Base-by-base conservation (phyloP, 129 eudicot species). In the Chrysanthemum lavandulifolium region DNA sequence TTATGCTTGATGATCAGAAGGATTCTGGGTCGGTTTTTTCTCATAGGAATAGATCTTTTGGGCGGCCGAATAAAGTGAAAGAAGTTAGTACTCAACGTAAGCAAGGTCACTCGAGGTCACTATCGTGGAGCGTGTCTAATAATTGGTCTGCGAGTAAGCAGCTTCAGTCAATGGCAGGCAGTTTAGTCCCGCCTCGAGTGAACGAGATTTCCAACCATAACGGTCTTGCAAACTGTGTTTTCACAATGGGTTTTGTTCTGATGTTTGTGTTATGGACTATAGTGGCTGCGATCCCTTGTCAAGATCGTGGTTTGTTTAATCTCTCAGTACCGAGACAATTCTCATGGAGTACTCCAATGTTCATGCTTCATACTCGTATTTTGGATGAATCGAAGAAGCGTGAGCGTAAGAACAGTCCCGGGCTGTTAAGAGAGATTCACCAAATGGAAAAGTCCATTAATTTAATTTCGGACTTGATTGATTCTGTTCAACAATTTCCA, bases 251-350 rank as follows among this genome's bases (percentile, higher is more conserved):
- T 11, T 92, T 85, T 61, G 78, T 92, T 10, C 75, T 89, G 11
- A 76, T 83, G 91, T 86, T 92, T 76, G 96, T 87, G 1, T 72
- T 85, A 21, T 92, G 96, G 96, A 81, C 84, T 19, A 86, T 92
- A 6, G 97, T 92, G 69, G 97, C 94, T 15, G 94, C 96, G 19
- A 71, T 92, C 70, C 97, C 97, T 2, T 92, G 97, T 83, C 97
- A 92, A 69, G 96, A 92, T 69, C 86, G 94, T 19, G 81, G 89
- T 51, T 76, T 86, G 49, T 77, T 78, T 65, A 75, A 85, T 59
- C 85, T 92, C 59, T 63, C 96, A 0, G 61, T 88, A 50, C 96
- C 96, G 8, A 78, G 89, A 68, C 86, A 89, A 5, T 86, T 76
- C 60, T 60, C 81, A 0, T 92, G 97, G 97, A 78, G 89, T 13